Percentiles rank a stretch among this genome's conserved stretches.
Evolutionary conservation across 139 green algal species (phyloP).

Genomic region (Eudorina sp.): DNA sequence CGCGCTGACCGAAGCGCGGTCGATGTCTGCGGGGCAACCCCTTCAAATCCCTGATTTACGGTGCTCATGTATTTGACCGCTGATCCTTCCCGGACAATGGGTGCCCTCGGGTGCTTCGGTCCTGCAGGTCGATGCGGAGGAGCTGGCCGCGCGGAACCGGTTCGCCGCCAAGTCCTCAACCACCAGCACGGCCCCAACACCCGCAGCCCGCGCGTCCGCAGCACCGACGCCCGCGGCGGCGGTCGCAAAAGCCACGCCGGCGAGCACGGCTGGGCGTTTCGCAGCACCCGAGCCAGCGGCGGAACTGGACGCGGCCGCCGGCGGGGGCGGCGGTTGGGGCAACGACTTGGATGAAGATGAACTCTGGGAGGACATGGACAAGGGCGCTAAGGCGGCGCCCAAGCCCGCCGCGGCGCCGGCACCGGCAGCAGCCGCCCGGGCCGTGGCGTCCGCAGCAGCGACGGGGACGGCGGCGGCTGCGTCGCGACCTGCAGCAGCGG

Average conservation of each 20-base stretch:
- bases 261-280: not conserved
- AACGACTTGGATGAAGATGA: slow-evolving; percentile 1
- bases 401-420: not conserved
- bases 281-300: not conserved
- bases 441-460: too few species aligned
- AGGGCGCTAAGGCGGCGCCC: slow-evolving; percentile 11
- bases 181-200: not conserved
- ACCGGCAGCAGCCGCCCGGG: not conserved
- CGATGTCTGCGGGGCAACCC: too few species aligned
- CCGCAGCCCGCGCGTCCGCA: not conserved
- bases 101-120: too few species aligned
- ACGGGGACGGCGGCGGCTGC: not conserved
- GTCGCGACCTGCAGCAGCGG: not conserved
- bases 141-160: not conserved
- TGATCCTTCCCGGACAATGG: too few species aligned
- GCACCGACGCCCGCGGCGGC: not conserved
- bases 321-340: slow-evolving; percentile 24
- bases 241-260: not conserved
- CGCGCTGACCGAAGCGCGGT: too few species aligned
- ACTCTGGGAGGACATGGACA: slow-evolving; percentile 48
- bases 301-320: slow-evolving; percentile 29
- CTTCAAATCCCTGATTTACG: too few species aligned
- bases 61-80: too few species aligned
- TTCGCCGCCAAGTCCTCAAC: slow-evolving; percentile 24
- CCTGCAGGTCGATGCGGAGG: slow-evolving; percentile 21